phyloP scores from a whole-genome alignment of 2,329 filamentous ascomycete genomes.

The Aphanocladium album region DNA sequence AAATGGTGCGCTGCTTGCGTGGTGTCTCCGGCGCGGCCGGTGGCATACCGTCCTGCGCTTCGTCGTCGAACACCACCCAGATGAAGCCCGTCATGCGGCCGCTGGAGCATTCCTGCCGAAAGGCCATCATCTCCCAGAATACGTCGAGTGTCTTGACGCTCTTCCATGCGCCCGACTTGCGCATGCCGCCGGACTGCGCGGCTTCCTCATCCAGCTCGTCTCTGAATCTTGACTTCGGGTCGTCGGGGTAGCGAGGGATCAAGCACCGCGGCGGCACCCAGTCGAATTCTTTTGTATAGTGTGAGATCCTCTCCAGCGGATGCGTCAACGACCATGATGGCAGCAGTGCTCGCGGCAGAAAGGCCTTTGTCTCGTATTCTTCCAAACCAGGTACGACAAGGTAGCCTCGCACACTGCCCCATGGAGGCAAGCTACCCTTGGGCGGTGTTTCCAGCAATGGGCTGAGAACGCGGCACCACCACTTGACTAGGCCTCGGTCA shows the following conservation, averaged over 20 bases:
- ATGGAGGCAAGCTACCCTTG: conserved; percentile 24
- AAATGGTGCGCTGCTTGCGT: conserved; percentile 21
- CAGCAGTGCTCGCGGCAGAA: conserved; percentile 58
- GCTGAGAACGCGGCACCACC: conserved; percentile 91
- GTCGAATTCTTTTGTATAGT: conserved; percentile 54
- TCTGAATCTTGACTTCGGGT: conserved; percentile 87
- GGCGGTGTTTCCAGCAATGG: conserved; percentile 57
- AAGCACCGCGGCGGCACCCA: conserved; percentile 73
- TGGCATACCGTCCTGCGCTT: conserved; percentile 16
- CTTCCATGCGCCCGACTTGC: conserved; percentile 67
- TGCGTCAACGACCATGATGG: conserved; percentile 65
- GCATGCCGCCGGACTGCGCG: conserved; percentile 49
- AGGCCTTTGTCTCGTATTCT: conserved; percentile 69
- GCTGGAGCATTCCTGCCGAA: conserved; percentile 89
- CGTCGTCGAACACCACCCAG: conserved; percentile 78
- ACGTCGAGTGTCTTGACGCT: conserved; percentile 79
- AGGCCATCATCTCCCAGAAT: conserved; percentile 99
- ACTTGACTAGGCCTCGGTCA: conserved; percentile 82
- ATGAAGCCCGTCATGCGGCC: conserved; percentile 90
- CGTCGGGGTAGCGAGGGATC: conserved; percentile 88
- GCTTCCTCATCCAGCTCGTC: conserved; percentile 85
- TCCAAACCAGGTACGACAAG: conserved; percentile 85
- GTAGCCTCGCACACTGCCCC: conserved; percentile 63
- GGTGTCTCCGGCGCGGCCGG: conserved; percentile 28
- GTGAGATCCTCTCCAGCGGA: conserved; percentile 61